Evolutionary conservation across 2,329 filamentous ascomycete genomes (phyloP).

Genomic region (Xylaria sp.): DNA sequence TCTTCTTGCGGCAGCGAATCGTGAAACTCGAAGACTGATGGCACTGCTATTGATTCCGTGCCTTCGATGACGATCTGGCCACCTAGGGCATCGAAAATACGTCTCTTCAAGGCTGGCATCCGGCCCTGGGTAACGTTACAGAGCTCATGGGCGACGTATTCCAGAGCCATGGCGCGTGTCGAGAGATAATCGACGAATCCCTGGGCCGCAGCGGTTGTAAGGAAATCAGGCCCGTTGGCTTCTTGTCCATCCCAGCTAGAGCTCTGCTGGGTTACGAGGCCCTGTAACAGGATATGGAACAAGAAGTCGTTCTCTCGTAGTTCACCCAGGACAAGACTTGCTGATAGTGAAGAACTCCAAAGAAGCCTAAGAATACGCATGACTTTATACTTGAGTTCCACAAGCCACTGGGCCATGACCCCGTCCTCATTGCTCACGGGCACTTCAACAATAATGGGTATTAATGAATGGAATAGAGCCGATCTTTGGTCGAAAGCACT

Average conservation of each 20-base stretch:
- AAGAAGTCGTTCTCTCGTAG: constrained; percentile 80
- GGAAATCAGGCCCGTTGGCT: constrained; percentile 67
- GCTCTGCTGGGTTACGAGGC: constrained; percentile 71
- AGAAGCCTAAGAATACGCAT: constrained; percentile 79
- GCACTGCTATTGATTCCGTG: constrained; percentile 69
- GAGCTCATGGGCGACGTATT: constrained; percentile 86
- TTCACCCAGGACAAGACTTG: constrained; percentile 75
- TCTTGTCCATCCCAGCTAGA: constrained; percentile 76
- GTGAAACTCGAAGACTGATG: constrained; percentile 88
- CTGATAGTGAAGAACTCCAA: constrained; percentile 83
- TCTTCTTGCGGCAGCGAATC: constrained; percentile 74
- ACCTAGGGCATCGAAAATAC: constrained; percentile 74
- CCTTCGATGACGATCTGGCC: constrained; percentile 73
- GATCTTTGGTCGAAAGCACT: constrained; percentile 73
- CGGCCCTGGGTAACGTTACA: constrained; percentile 74
- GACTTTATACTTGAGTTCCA: constrained; percentile 70
- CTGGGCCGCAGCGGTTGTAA: constrained; percentile 68
- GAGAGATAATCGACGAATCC: constrained; percentile 79
- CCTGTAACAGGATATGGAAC: constrained; percentile 75
- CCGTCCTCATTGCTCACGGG: constrained; percentile 65
- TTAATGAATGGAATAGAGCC: constrained; percentile 83
- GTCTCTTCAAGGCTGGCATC: constrained; percentile 71
- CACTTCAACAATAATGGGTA: constrained; percentile 72
- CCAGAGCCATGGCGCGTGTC: constrained; percentile 76
- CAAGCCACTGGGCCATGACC: constrained; percentile 69